Evolutionary conservation across 352 stramenopile species (phyloP).

Genomic region (Saprolegnia diclina): DNA sequence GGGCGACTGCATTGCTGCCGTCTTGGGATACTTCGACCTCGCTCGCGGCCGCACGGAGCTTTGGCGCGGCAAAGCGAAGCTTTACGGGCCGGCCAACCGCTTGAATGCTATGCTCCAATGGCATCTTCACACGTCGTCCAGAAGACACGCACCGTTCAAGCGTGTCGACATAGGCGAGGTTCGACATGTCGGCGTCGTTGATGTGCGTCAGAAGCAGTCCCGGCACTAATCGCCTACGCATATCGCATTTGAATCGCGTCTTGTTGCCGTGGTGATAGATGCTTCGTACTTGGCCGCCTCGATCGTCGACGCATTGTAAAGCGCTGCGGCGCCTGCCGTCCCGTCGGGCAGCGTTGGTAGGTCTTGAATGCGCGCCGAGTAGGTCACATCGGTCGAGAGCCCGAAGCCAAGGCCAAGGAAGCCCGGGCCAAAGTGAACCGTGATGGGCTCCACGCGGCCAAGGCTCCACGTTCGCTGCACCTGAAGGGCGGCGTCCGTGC

Average conservation of each 20-base stretch:
- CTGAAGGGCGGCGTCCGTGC: no score
- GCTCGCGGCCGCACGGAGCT: neutral
- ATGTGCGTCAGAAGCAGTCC: conserved; percentile 19
- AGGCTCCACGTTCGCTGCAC: no score
- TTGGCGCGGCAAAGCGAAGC: conserved; percentile 8
- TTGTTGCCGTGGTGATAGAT: no score
- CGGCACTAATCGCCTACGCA: conserved; percentile 1
- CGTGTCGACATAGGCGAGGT: neutral
- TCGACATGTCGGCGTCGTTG: conserved; percentile 18
- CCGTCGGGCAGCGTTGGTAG: conserved; percentile 9
- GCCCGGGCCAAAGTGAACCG: conserved; percentile 20
- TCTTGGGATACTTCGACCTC: neutral
- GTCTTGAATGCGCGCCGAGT: conserved; percentile 17
- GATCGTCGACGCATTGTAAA: conserved; percentile 20
- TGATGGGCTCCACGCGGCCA: neutral
- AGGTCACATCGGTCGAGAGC: neutral
- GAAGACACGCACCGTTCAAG: neutral
- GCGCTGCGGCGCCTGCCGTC: conserved; percentile 1
- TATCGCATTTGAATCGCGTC: neutral
- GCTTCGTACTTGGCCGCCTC: conserved; percentile 10
- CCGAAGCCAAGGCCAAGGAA: conserved; percentile 25
- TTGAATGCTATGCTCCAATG: conserved; percentile 5
- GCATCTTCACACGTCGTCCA: neutral
- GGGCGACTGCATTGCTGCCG: neutral
- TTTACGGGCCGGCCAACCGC: conserved; percentile 7